phyloP scores from a whole-genome alignment of 176 grass and related monocot genomes.

The Carex kokanica region DNA sequence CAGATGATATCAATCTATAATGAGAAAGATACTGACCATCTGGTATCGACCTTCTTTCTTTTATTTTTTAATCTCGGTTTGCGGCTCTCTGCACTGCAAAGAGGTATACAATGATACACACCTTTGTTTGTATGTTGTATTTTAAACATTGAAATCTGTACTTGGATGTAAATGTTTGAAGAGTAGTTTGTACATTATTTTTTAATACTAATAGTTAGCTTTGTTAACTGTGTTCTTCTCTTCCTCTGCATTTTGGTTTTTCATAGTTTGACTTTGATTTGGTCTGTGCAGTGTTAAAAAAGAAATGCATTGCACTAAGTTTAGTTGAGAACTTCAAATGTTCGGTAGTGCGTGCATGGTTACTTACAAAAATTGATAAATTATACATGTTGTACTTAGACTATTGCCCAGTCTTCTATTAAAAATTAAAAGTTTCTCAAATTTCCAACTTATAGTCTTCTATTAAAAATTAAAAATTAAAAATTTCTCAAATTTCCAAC shows the following conservation, averaged over 20 bases:
- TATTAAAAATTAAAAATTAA: neutral
- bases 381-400: neutral
- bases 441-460: neutral
- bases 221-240: neutral
- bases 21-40: neutral
- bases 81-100: neutral
- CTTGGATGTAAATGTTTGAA: slow-evolving; percentile 17
- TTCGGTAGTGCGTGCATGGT: neutral
- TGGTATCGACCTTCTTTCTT: neutral
- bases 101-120: neutral
- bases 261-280: neutral
- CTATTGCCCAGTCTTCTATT: neutral
- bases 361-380: neutral
- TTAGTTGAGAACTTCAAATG: neutral
- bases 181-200: slow-evolving; percentile 8
- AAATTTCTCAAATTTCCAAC: neutral
- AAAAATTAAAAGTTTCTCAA: neutral
- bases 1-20: slow-evolving; percentile 28
- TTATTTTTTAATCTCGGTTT: neutral
- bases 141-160: neutral
- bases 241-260: neutral
- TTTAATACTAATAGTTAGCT: neutral
- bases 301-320: slow-evolving; percentile 9
- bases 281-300: neutral
- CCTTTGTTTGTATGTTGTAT: neutral